These are phyloP conservation scores for Colletotrichum destructivum DNA, from an alignment of 2,329 filamentous ascomycete species.

Conservation along the genomic window DNA sequence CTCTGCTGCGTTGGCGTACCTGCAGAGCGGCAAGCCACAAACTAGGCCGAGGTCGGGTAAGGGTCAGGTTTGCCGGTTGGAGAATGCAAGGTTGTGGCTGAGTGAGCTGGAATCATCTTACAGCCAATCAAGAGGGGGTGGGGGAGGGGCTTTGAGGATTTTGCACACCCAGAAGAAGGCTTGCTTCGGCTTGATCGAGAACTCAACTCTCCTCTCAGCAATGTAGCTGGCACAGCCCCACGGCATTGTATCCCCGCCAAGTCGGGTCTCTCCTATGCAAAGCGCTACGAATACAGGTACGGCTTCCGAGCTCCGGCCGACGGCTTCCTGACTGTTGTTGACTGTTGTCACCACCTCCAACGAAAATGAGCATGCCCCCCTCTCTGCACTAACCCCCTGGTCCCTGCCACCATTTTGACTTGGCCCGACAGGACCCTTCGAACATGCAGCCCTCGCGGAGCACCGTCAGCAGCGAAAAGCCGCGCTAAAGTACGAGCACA, in stretches of 20 bases:
- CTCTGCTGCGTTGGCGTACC: conserved; percentile 4
- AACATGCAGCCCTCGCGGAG: conserved; percentile 13
- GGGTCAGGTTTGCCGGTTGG: background rate
- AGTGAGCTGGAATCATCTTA: background rate
- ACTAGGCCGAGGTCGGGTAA: background rate
- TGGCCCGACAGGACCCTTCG: conserved; percentile 25
- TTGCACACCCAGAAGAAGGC: background rate
- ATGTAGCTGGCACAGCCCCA: conserved; percentile 12
- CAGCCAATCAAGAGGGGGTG: background rate
- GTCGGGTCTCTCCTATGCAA: background rate
- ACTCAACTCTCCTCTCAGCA: conserved; percentile 9
- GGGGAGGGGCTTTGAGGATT: background rate
- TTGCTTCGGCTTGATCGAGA: conserved; percentile 32
- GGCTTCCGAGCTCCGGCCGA: conserved; percentile 2
- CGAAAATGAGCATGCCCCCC: background rate
- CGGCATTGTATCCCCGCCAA: background rate
- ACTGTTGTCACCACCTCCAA: background rate
- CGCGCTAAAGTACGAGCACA: background rate
- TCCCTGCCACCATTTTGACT: conserved; percentile 15
- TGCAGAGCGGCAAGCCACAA: conserved; percentile 25
- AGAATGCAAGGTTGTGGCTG: background rate
- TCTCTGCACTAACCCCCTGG: conserved; percentile 6
- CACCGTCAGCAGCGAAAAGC: background rate
- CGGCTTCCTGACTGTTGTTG: background rate
- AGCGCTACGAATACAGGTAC: no score